phyloP scores from a whole-genome alignment of 179 eudicot genomes.

The Actinidia polygama region DNA sequence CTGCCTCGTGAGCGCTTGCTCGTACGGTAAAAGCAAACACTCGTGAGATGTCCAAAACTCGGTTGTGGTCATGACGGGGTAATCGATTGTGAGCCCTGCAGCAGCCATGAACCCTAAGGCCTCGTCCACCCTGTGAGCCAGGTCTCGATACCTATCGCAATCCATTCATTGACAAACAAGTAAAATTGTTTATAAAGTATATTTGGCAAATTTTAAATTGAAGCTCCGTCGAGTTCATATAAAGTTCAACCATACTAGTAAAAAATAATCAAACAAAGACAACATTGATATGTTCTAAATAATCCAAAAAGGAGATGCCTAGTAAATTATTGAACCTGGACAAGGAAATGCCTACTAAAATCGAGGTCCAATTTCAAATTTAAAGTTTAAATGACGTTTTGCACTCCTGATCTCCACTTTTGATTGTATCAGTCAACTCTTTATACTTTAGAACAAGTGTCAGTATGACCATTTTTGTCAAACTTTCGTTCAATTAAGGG shows the following conservation, averaged over 20 bases:
- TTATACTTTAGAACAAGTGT: too few relatives aligned
- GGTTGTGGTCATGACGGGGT: slow-evolving; percentile 22
- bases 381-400: neutral
- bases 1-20: slow-evolving; percentile 20
- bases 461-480: too few relatives aligned
- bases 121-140: slow-evolving; percentile 23
- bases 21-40: slow-evolving; percentile 23
- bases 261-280: neutral
- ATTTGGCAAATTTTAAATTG: neutral
- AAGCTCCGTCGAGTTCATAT: slow-evolving; percentile 5
- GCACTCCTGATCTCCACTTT: too few relatives aligned
- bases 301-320: neutral
- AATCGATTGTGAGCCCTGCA: slow-evolving; percentile 12
- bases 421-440: too few relatives aligned
- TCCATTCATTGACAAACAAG: neutral
- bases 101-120: slow-evolving; percentile 25
- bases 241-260: neutral
- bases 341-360: neutral
- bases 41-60: slow-evolving; percentile 24
- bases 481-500: too few relatives aligned
- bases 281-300: neutral
- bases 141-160: slow-evolving; percentile 21
- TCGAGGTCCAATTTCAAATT: neutral
- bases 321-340: neutral
- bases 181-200: neutral